A percentile compares a stretch with the other conserved stretches of the same genome.
Conservation (phyloP, 805 yeast species). For the Wickerhamiella kazuoi region DNA sequence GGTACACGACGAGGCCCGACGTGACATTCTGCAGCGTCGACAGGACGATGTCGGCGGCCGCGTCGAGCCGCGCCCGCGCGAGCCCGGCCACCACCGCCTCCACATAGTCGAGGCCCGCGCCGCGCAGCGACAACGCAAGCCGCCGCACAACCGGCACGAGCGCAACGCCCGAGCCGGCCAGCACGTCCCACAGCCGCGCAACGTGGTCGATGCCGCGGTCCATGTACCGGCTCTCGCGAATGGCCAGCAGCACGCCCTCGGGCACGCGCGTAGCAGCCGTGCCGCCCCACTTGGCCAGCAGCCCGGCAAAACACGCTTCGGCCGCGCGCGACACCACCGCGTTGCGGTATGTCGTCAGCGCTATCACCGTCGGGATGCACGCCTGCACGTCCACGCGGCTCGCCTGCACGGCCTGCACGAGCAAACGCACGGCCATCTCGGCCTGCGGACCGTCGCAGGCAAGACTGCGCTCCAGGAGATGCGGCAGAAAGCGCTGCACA, state of each 20-base stretch:
- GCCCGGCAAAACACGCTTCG: background rate
- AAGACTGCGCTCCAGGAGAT: background rate
- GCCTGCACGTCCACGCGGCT: constrained; percentile 4
- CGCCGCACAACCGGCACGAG: background rate
- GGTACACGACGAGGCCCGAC: constrained; percentile 92
- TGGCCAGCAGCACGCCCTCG: constrained; percentile 2
- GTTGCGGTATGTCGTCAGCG: constrained; percentile 1
- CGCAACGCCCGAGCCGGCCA: background rate
- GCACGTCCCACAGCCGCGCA: constrained; percentile 2
- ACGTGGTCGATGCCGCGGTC: background rate
- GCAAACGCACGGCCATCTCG: constrained; percentile 2
- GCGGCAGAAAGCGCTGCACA: constrained; percentile 2
- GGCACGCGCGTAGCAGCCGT: constrained; percentile 2
- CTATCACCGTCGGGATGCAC: constrained; percentile 2
- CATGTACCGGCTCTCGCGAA: background rate
- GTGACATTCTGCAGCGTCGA: constrained; percentile 80
- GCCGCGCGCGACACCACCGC: constrained; percentile 3
- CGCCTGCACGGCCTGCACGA: constrained; percentile 2
- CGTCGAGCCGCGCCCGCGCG: background rate
- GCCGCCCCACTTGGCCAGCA: constrained; percentile 1
- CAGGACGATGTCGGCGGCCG: constrained; percentile 75
- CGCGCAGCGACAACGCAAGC: background rate
- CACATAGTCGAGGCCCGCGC: background rate
- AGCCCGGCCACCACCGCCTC: constrained; percentile 1
- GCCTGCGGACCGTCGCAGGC: constrained; percentile 2